Base-by-base conservation (phyloP, 1,284 basidiomycete genomes). In the Heterobasidion irregulare region DNA sequence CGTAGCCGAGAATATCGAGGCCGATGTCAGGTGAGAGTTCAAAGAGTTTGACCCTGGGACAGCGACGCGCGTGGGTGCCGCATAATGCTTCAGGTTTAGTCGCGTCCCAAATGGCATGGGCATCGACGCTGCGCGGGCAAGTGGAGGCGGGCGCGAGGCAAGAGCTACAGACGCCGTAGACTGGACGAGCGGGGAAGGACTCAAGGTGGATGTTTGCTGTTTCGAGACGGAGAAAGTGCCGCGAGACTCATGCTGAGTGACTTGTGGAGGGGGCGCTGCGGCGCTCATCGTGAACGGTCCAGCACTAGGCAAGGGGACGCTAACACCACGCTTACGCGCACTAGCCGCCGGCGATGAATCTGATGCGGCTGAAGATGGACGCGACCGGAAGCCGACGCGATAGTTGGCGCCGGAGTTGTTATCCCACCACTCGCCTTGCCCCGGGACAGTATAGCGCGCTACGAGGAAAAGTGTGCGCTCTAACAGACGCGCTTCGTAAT, bases 361-460 rank as follows among this genome's bases (percentile, higher is more conserved):
- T 26, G 63, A 59, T 13, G 60, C 44, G 9, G 61, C 26, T 15
- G 18, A 9, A 15, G 18, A 18, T 15, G 13, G 4, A 38, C 62
- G 63, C 19, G 69, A 65, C 53, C 72, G 68, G 68, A 89, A 89
- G 10, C 66, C 72, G 56, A 97, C 75, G 53, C 81, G 74, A 72
- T 94, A 97, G 70, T 97, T 95, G 62, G 69, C 65, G 1, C 84
- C 86, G 13, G 69, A 73, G 64, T 96, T 97, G 70, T 94, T 96
- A 73, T 97, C 94, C 94, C 95, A 97, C 76, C 81, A 77, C 75
- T 85, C 72, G 64, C 84, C 68, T 65, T 74, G 69, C 75, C 81
- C 58, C 74, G 61, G 61, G 2, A 65, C 63, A 13, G 70, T 73
- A 68, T 78, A 92, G 35, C 85, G 74, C 3, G 78, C 79, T 35